Conservation (phyloP, 345 rosid species). For the Eucalyptus dawsonii region DNA sequence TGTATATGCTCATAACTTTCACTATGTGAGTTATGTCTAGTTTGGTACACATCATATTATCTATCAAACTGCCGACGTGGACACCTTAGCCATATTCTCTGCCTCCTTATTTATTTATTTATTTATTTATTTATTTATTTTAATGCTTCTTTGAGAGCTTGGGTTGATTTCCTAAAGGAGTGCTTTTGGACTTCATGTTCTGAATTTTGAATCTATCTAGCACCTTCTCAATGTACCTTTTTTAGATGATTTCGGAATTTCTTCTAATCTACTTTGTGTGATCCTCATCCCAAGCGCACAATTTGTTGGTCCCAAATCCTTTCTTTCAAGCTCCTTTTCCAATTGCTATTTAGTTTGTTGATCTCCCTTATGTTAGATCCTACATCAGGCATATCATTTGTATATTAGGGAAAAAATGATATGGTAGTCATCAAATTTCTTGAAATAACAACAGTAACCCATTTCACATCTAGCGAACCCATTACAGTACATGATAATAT, state of each 20-base stretch:
- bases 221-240: neutral
- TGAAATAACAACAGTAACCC: accelerated
- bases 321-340: neutral
- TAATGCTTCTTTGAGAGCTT: neutral
- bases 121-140: too few species aligned
- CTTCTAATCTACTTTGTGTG: neutral
- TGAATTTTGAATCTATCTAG: neutral
- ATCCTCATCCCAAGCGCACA: neutral
- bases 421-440: neutral
- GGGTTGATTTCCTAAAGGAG: neutral
- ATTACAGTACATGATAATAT: too few species aligned
- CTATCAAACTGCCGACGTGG: neutral
- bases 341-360: neutral
- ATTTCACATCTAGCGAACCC: neutral
- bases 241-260: too few species aligned
- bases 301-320: neutral
- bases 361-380: neutral
- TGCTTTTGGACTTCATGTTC: too few species aligned
- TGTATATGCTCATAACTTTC: neutral
- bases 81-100: neutral
- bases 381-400: neutral
- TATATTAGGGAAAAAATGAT: too few species aligned
- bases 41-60: neutral
- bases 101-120: neutral
- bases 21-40: neutral